Evolutionary conservation across 139 green algal species (phyloP).

Genomic region (Cymbomonas tetramitiformis): DNA sequence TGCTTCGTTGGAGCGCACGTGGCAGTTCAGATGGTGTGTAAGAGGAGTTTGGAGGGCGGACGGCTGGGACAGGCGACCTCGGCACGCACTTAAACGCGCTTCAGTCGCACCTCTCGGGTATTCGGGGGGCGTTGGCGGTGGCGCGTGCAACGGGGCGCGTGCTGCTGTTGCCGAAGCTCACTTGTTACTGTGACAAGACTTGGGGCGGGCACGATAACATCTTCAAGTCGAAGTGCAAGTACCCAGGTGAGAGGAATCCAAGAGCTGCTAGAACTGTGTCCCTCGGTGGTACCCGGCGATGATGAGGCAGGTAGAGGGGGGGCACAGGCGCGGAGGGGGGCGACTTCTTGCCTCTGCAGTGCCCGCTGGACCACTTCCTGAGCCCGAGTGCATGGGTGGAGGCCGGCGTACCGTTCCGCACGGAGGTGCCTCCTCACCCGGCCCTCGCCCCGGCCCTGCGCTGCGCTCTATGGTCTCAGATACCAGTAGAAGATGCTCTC

Average conservation of each 20-base stretch:
- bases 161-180: constrained; percentile 38
- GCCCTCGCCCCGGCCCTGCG: too few relatives aligned
- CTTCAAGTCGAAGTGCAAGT: constrained; percentile 1
- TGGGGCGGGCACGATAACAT: constrained; percentile 19
- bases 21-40: too few relatives aligned
- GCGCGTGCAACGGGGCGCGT: constrained; percentile 32
- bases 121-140: constrained; percentile 18
- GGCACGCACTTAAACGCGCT: neutral
- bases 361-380: constrained; percentile 12
- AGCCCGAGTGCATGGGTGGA: neutral
- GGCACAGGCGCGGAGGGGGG: neutral
- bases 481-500: too few relatives aligned
- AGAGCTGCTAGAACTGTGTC: too few relatives aligned
- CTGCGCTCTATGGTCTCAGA: too few relatives aligned
- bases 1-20: too few relatives aligned
- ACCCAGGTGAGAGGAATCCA: too few relatives aligned
- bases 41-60: too few relatives aligned
- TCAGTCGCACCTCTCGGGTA: neutral
- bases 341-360: neutral
- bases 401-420: neutral
- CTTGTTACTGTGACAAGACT: constrained; percentile 21
- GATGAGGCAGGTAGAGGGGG: too few relatives aligned
- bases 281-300: too few relatives aligned
- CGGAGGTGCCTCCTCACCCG: too few relatives aligned
- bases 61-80: too few relatives aligned